Evolutionary conservation across 768 basidiomycete species (phyloP), one percentile per base, ranked within the genome.

Genomic region (Lactarius sp.): DNA sequence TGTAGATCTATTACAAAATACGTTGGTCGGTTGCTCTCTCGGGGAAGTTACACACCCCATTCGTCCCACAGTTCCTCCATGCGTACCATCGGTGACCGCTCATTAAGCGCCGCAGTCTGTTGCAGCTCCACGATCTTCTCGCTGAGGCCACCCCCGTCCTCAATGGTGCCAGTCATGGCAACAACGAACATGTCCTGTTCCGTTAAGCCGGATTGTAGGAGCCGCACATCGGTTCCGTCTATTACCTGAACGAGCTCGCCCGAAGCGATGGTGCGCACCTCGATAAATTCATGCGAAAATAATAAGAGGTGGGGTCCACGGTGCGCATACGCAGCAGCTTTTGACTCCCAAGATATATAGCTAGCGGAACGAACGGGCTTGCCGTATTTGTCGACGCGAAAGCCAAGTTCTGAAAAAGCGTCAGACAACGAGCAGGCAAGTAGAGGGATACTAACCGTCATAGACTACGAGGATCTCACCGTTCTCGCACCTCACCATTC

Each of bases 161-260:
- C 81, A 66, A 79, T 79, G 57, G 71, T 71, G 10, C 88, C 88
- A 46, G 77, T 79, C 85, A 86, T 86, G 13, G 80, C 87, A 4
- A 86, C 76, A 51, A 92, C 70, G 27, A 89, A 77, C 6, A 83
- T 77, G 56, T 82, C 81, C 36, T 80, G 76, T 16, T 68, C 69
- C 49, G 77, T 73, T 46, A 76, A 73, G 0, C 77, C 79, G 13
- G 75, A 72, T 71, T 87, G 79, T 53, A 90, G 73, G 34, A 90
- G 78, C 31, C 88, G 83, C 42, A 93, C 81, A 68, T 91, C 88
- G 12, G 70, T 68, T 0, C 80, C 90, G 69, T 90, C 87, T 50
- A 93, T 84, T n/a, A 92, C 88, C 73, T 94, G 92, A n/a, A 86
- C 83, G 20, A 94, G 83, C 56, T 81, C 74, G 4, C 88, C 86